phyloP scores from a whole-genome alignment of 257 asterid species.

The Gentiana dahurica region DNA sequence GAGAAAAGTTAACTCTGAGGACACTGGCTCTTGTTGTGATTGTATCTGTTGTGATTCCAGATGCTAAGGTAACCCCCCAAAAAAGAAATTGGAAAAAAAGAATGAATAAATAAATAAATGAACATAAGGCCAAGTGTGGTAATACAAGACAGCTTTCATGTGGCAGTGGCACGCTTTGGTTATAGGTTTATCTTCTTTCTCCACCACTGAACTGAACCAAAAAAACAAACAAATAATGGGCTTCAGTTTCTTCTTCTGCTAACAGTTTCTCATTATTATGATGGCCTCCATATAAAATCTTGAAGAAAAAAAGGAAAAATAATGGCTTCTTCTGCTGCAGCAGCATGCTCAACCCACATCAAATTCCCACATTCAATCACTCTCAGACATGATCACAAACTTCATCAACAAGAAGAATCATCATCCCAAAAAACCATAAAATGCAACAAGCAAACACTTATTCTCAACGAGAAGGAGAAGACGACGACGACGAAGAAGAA shows the following conservation, averaged over 20 bases:
- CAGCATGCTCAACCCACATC: conserved; percentile 6
- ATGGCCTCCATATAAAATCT: conserved; percentile 2
- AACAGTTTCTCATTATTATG: too few relatives aligned
- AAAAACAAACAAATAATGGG: neutral
- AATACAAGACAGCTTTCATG: too few relatives aligned
- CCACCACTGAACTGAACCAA: conserved; percentile 1
- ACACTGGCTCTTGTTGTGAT: too few relatives aligned
- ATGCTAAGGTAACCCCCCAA: too few relatives aligned
- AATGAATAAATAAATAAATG: too few relatives aligned
- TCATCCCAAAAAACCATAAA: neutral
- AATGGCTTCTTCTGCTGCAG: conserved; percentile 8
- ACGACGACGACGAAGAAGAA: neutral
- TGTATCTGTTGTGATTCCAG: too few relatives aligned
- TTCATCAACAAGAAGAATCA: conserved; percentile 4
- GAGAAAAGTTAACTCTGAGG: too few relatives aligned
- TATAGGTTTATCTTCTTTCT: conserved; percentile 8
- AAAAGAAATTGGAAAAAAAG: too few relatives aligned
- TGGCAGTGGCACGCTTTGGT: too few relatives aligned
- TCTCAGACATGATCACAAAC: conserved; percentile 10
- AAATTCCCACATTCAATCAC: conserved; percentile 13
- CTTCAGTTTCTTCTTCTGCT: neutral
- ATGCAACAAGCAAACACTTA: neutral
- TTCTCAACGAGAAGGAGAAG: neutral
- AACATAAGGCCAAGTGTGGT: too few relatives aligned
- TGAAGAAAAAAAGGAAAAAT: neutral